Base-by-base conservation (phyloP, 208 protist species). In the Trypanosoma mega region DNA sequence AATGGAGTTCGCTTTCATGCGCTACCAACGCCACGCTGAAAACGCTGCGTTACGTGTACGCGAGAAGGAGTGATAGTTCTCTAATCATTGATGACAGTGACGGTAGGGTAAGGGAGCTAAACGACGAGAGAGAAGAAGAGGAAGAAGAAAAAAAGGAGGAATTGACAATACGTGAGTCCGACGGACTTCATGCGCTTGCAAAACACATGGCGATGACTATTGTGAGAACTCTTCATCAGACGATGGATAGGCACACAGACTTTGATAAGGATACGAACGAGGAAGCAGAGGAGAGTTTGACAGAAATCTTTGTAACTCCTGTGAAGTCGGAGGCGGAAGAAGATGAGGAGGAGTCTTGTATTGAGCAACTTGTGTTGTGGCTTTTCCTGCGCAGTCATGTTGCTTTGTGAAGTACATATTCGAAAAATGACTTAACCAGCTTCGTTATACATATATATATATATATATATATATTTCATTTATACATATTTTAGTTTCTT, bases 361-460 rank as follows among this genome's bases (percentile, higher is more conserved):
- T 74, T 11, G 62, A 63, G 48, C 47, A 47, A 14, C 34, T 71
- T 27, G 53, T 65, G n/a, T 36, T 76, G 41, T 76, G 63, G 47
- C 33, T 76, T 9, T 55, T 48, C 24, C 50, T 76, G 34, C 6
- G 12, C 8, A 39, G 34, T 39, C 34, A 39, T 39, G 34, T 12
- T 39, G 12, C 8, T 39, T 12, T 16, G 34, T 39, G 12, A 39
- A 39, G 34, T 39, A n/a, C n/a, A n/a, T n/a, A n/a, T n/a, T n/a
- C n/a, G n/a, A n/a, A n/a, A n/a, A n/a, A n/a, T n/a, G n/a, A n/a
- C n/a, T n/a, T n/a, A n/a, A n/a, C n/a, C n/a, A n/a, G n/a, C n/a
- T n/a, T n/a, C n/a, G n/a, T n/a, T n/a, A n/a, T n/a, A n/a, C n/a
- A n/a, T 39, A 39, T 12, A 39, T 39, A 39, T 39, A 16, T 39